Evolutionary conservation across 306 rosid genomes (phyloP).

Genomic region (Corylus heterophylla): DNA sequence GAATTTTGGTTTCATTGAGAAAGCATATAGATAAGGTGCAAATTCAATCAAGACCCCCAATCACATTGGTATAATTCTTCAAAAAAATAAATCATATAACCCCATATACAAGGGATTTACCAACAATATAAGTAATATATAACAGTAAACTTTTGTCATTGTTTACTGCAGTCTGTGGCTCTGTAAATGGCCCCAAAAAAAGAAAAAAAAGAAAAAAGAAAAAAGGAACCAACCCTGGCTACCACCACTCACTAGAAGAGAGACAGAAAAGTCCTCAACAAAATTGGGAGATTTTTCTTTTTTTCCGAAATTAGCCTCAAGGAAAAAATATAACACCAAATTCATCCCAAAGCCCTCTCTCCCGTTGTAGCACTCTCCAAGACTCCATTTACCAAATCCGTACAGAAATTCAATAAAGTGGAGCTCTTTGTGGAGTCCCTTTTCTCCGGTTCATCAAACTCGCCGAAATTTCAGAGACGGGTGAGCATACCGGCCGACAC

Average conservation of each 20-base stretch:
- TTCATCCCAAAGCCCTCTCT: slow-evolving; percentile 13
- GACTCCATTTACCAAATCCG: neutral
- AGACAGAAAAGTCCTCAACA: slow-evolving; percentile 23
- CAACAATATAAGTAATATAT: neutral
- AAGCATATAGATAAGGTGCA: neutral
- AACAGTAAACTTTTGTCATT: neutral
- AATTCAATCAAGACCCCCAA: neutral
- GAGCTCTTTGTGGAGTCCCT: slow-evolving; percentile 85
- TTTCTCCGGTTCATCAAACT: slow-evolving; percentile 73
- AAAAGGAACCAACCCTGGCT: neutral
- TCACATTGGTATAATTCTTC: neutral
- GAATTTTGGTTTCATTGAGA: too few species aligned
- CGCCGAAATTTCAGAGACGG: slow-evolving; percentile 49
- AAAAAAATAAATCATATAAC: neutral
- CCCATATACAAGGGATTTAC: neutral
- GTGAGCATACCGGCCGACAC: slow-evolving; percentile 52
- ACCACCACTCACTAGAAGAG: neutral
- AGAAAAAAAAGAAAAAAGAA: too few species aligned
- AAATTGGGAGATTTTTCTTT: slow-evolving; percentile 29
- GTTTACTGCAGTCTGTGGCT: neutral
- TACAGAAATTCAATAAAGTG: slow-evolving; percentile 57
- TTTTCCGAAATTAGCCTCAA: neutral
- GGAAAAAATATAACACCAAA: neutral
- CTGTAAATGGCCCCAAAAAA: neutral
- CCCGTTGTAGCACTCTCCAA: neutral